These are phyloP conservation scores for Colletotrichum horii DNA, from an alignment of 2,329 filamentous ascomycete genomes.

Conservation along the genomic window DNA sequence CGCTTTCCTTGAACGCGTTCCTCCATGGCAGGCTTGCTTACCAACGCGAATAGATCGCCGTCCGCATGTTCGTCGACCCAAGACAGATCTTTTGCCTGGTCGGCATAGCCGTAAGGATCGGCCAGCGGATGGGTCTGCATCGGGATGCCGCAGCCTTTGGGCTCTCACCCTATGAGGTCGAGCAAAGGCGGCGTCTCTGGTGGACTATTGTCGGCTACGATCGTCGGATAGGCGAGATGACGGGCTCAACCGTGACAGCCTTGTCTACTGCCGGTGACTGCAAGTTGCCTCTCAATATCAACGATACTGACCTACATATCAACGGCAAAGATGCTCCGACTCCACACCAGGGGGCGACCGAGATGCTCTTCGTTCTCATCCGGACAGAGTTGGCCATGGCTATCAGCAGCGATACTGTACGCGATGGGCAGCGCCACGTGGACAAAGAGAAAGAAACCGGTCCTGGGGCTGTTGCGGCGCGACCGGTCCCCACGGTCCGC, in stretches of 20 bases:
- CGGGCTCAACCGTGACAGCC: slow-evolving; percentile 61
- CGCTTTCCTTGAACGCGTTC: not conserved
- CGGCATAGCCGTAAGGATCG: slow-evolving; percentile 70
- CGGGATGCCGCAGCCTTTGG: slow-evolving; percentile 60
- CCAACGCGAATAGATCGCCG: slow-evolving; percentile 33
- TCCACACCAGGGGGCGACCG: slow-evolving; percentile 56
- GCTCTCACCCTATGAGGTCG: slow-evolving; percentile 65
- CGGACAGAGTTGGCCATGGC: slow-evolving; percentile 63
- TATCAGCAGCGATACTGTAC: slow-evolving; percentile 51
- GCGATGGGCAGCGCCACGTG: slow-evolving; percentile 31
- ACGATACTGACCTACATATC: slow-evolving; percentile 63
- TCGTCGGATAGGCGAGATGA: slow-evolving; percentile 70
- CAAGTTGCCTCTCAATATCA: slow-evolving; percentile 64
- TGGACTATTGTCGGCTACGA: slow-evolving; percentile 76
- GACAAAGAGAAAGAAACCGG: slow-evolving; percentile 30
- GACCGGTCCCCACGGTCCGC: slow-evolving; percentile 41
- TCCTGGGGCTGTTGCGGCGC: slow-evolving; percentile 27
- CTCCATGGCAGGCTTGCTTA: not conserved
- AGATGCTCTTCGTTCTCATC: slow-evolving; percentile 65
- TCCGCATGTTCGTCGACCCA: slow-evolving; percentile 65
- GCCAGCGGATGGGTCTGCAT: slow-evolving; percentile 72
- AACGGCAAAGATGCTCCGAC: slow-evolving; percentile 60
- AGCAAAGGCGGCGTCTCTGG: slow-evolving; percentile 75
- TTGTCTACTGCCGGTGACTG: slow-evolving; percentile 60
- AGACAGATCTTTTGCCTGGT: slow-evolving; percentile 65